Base-by-base conservation (phyloP, 306 rosid genomes). In the Dicorynia guianensis region DNA sequence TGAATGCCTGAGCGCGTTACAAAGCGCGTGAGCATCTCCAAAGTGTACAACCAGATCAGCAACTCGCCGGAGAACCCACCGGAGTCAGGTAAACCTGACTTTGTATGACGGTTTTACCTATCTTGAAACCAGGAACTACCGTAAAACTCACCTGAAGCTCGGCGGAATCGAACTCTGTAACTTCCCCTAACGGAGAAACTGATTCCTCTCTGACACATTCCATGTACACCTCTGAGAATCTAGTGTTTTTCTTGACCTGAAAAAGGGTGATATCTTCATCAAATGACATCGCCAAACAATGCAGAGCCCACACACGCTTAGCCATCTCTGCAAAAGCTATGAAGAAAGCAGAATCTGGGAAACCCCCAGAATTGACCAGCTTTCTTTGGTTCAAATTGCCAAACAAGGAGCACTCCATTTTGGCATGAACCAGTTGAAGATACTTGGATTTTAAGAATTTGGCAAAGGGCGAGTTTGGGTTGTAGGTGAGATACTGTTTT, bases 191-290 rank as follows among this genome's bases (percentile, higher is more conserved):
- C 0, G 66, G 20, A 42, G 78, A 78, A 78, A 77, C 69, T 0
- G 87, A n/a, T 56, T 82, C 88, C n/a, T 81, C 86, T 0, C 87
- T 83, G 17, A 86, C 90, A 63, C 90, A 80, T 81, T 90, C 97
- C 99, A 92, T 95, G 85, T 85, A 92, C 77, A 95, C 93, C 79
- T 95, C 99, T 8, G 97, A 92, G 87, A 90, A 95, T 49, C 99
- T 87, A 19, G 86, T 30, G 33, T 84, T 81, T 69, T 80, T 92
- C 84, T 80, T 85, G 3, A 89, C 93, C 83, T 90, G 97, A 72
- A 95, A 95, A 39, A 87, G 72, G 0, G 76, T 68, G 1, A 92
- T 79, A 6, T 84, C 86, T 20, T 90, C 88, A 1, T 83, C 77
- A 20, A 86, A 85, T 4, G 99, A 90, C 81, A 92, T 44, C 0